phyloP scores from a whole-genome alignment of 208 protist genomes.

The Acanthamoeba castellanii region DNA sequence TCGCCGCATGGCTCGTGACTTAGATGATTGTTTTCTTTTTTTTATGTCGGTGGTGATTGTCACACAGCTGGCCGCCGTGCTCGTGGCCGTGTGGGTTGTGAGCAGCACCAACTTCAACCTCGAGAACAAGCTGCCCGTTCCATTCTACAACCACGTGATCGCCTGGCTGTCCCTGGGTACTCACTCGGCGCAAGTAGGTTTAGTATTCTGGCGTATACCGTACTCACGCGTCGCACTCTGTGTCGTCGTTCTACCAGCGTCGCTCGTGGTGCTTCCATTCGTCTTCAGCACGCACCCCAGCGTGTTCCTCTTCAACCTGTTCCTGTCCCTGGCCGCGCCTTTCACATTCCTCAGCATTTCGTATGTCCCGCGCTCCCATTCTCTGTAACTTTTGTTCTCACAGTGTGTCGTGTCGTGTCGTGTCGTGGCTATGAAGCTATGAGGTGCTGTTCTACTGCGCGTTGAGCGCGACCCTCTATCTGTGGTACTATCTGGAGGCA shows the following conservation, averaged over 20 bases:
- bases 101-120: constrained; percentile 74
- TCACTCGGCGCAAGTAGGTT: background rate
- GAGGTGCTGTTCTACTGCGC: constrained; percentile 80
- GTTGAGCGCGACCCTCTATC: constrained; percentile 73
- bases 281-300: constrained; percentile 53
- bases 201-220: too few species aligned
- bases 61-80: constrained; percentile 72
- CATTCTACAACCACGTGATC: constrained; percentile 79
- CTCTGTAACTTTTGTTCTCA: background rate
- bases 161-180: constrained; percentile 69
- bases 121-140: constrained; percentile 78
- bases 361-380: constrained; percentile 23
- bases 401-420: constrained; percentile 1
- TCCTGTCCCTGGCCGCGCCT: constrained; percentile 74
- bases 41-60: too few species aligned
- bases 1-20: too few species aligned
- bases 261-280: constrained; percentile 13
- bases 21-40: too few species aligned
- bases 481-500: constrained; percentile 83
- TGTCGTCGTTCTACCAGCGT: background rate
- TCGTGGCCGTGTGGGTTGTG: constrained; percentile 76
- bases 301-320: constrained; percentile 67
- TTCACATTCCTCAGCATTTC: constrained; percentile 84
- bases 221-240: background rate
- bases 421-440: background rate